A percentile compares a stretch with the other conserved stretches of the same genome.
phyloP scores from a whole-genome alignment of 2,329 filamentous ascomycete species.

The Aspergillus viridinutans region DNA sequence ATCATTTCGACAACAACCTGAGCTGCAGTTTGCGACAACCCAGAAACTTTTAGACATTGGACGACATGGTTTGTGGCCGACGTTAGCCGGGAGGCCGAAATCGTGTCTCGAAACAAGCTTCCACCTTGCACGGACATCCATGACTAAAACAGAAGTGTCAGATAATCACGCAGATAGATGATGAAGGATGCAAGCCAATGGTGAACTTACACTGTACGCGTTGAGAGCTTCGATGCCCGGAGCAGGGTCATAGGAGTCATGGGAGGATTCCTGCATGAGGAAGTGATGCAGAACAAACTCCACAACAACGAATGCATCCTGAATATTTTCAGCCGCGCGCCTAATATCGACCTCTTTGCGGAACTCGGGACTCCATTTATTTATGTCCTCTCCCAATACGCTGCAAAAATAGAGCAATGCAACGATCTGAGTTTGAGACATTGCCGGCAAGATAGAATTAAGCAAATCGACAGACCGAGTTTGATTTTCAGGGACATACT shows the following conservation, averaged over 20 bases:
- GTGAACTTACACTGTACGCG: slow-evolving; percentile 32
- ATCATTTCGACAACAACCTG: slow-evolving; percentile 34
- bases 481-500: slow-evolving; percentile 33
- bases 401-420: slow-evolving; percentile 38
- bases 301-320: slow-evolving; percentile 34
- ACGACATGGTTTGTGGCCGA: slow-evolving; percentile 22
- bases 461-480: slow-evolving; percentile 28
- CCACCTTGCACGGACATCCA: slow-evolving; percentile 32
- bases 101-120: slow-evolving; percentile 18
- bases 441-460: slow-evolving; percentile 30
- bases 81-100: slow-evolving; percentile 15
- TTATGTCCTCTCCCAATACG: slow-evolving; percentile 39
- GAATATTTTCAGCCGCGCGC: slow-evolving; percentile 25
- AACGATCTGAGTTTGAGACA: slow-evolving; percentile 32
- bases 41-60: slow-evolving; percentile 21
- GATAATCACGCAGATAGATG: not conserved
- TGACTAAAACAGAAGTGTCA: slow-evolving; percentile 20
- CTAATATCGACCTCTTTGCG: slow-evolving; percentile 12
- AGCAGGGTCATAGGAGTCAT: slow-evolving; percentile 15
- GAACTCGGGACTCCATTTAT: slow-evolving; percentile 20
- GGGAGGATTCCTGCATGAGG: slow-evolving; percentile 19
- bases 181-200: not conserved
- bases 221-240: slow-evolving; percentile 33
- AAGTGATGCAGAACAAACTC: slow-evolving; percentile 34
- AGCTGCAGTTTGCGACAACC: slow-evolving; percentile 28